These are phyloP conservation scores for Xerocomellus intermedius DNA, from an alignment of 768 basidiomycete species.

Conservation along the genomic window DNA sequence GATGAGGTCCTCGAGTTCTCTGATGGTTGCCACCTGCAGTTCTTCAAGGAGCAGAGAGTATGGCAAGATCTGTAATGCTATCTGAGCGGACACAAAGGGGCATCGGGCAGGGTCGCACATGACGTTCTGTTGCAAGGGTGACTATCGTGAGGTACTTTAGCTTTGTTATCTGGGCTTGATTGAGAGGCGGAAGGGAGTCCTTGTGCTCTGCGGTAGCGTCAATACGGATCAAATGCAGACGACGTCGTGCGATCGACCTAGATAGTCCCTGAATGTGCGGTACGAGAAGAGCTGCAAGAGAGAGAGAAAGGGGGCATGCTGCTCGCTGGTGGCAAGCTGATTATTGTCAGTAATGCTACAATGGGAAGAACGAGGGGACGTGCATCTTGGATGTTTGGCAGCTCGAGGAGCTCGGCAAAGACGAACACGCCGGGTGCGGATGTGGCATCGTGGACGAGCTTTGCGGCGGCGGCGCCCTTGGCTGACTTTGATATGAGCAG, in stretches of 20 bases:
- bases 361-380: slow-evolving; percentile 14
- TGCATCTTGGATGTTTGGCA: slow-evolving; percentile 84
- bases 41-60: slow-evolving; percentile 70
- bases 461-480: slow-evolving; percentile 90
- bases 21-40: slow-evolving; percentile 74
- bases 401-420: slow-evolving; percentile 84
- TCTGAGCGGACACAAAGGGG: neutral
- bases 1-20: slow-evolving; percentile 93
- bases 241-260: slow-evolving; percentile 47
- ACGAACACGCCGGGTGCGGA: slow-evolving; percentile 89
- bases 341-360: neutral
- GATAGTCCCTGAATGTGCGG: slow-evolving; percentile 81
- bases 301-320: slow-evolving; percentile 56
- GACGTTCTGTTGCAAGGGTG: slow-evolving; percentile 69
- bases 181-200: slow-evolving; percentile 63
- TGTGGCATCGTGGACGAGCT: slow-evolving; percentile 82
- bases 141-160: slow-evolving; percentile 93
- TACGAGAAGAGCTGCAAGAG: slow-evolving; percentile 89
- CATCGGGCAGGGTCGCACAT: slow-evolving; percentile 49
- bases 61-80: slow-evolving; percentile 62
- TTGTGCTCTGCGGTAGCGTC: slow-evolving; percentile 53
- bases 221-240: neutral
- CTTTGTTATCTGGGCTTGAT: slow-evolving; percentile 74
- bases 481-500: slow-evolving; percentile 88
- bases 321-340: slow-evolving; percentile 68